phyloP scores from a whole-genome alignment of 2,329 filamentous ascomycete species.

The Plectosphaerella sp. region DNA sequence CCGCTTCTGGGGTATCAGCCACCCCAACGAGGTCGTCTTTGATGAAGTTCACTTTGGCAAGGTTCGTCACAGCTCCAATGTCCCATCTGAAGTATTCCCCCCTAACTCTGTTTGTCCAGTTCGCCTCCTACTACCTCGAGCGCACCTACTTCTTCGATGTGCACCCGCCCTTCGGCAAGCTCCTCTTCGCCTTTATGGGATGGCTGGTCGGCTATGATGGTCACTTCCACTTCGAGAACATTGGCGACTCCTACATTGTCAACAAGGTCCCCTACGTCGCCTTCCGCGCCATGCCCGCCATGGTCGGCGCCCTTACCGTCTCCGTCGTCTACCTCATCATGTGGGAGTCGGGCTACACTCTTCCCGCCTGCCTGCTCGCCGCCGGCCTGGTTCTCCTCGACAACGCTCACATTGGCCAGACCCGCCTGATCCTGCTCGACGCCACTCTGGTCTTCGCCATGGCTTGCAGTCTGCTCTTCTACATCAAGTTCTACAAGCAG shows the following conservation, averaged over 20 bases:
- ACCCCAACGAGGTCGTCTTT: conserved; percentile 95
- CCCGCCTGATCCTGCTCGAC: conserved; percentile 88
- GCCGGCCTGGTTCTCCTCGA: conserved; percentile 87
- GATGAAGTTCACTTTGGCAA: conserved; percentile 99
- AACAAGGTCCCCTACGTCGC: conserved; percentile 98
- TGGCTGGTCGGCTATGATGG: conserved; percentile 98
- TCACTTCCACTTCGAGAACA: conserved; percentile 97
- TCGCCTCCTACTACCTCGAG: conserved; percentile 81
- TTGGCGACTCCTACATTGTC: conserved; percentile 94
- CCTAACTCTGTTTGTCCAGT: conserved; percentile 37
- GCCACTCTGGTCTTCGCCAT: conserved; percentile 93
- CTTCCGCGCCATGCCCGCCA: conserved; percentile 87
- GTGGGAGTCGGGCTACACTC: conserved; percentile 98
- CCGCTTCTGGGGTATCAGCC: conserved; percentile 91
- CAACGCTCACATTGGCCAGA: conserved; percentile 97
- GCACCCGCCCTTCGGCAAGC: conserved; percentile 95
- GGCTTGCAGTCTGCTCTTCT: conserved; percentile 89
- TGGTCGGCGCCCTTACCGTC: conserved; percentile 87
- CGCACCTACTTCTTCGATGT: conserved; percentile 99
- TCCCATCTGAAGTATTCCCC: not conserved
- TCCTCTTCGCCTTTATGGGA: conserved; percentile 93
- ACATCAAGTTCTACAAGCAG: conserved; percentile 97
- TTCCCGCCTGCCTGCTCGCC: conserved; percentile 86
- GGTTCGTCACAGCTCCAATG: conserved; percentile 47
- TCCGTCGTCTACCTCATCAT: conserved; percentile 95